Evolutionary conservation across 2,329 filamentous ascomycete genomes (phyloP), one percentile per base, ranked within the genome.

Genomic region (Colletotrichum trifolii): DNA sequence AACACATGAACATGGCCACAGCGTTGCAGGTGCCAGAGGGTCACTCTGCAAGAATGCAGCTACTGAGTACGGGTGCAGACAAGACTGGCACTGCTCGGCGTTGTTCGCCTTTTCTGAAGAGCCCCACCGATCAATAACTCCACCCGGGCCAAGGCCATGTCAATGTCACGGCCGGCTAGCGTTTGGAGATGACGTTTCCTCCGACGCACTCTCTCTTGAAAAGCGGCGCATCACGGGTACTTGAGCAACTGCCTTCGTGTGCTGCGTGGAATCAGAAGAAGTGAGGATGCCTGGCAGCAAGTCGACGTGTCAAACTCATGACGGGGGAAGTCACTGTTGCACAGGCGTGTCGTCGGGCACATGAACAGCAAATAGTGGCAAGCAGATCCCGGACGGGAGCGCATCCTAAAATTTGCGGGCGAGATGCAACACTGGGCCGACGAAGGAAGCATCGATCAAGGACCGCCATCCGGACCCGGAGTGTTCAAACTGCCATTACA

Each of bases 361-460:
- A 25, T 25, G 42, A 15, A 43, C 13, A 25, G 47, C 34, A 38
- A 46, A 46, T 15, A 35, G 47, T 46, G 35, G 39, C 54, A 39
- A 45, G 47, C 54, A 58, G 46, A 52, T 40, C 39, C 60, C 38
- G 13, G 46, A 45, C 60, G 47, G 47, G 46, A 58, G 54, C 47
- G 60, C 59, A 63, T 47, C 54, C 54, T 40, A 52, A 25, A 58
- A 58, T 58, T 63, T 63, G 40, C 54, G 46, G 54, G 54, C 39
- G 46, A 34, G 13, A 40, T 58, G 54, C 59, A 47, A 47, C 38
- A 12, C 42, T 15, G 17, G 36, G 25, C 36, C 17, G n/a, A 38
- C n/a, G 54, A 25, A 5, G 13, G 34, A 39, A 17, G 39, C 15
- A 39, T 40, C 36, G 13, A 13, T 49, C 38, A 9, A 48, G 33